Evolutionary conservation across 2,329 filamentous ascomycete species (phyloP).

Genomic region (Colletotrichum spinosum): DNA sequence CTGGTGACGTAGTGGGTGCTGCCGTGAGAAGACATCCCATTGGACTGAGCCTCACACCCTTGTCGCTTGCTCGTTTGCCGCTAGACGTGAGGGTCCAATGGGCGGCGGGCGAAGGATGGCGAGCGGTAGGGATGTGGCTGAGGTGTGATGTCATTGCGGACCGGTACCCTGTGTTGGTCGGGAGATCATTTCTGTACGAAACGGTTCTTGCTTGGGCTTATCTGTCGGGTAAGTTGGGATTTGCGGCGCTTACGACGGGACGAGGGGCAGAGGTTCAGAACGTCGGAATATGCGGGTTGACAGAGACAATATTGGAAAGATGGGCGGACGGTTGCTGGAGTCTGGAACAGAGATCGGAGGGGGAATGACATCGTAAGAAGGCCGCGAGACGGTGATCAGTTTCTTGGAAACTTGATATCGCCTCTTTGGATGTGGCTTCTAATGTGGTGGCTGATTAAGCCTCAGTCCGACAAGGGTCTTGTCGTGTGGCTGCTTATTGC

Average conservation of each 20-base stretch:
- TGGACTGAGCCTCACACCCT: constrained; percentile 32
- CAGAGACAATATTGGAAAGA: too few relatives aligned
- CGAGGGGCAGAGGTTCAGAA: not conserved
- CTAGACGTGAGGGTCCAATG: constrained; percentile 11
- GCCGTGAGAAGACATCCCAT: constrained; percentile 3
- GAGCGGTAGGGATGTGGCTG: constrained; percentile 25
- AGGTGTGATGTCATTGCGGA: constrained; percentile 26
- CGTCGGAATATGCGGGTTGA: constrained; percentile 22
- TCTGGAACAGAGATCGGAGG: constrained; percentile 23
- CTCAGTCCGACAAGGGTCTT: too few relatives aligned
- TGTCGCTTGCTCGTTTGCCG: constrained; percentile 16
- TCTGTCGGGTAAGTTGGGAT: constrained; percentile 5
- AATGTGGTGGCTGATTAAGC: too few relatives aligned
- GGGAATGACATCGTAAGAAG: constrained; percentile 6
- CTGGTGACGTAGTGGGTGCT: constrained; percentile 33
- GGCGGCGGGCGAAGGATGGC: not conserved
- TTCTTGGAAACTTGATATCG: too few relatives aligned
- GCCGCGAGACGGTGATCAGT: too few relatives aligned
- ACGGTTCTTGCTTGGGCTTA: not conserved
- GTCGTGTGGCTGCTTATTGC: too few relatives aligned
- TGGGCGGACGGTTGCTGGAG: not conserved
- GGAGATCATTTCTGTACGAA: constrained; percentile 7
- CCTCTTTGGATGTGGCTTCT: too few relatives aligned
- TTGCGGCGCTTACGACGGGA: constrained; percentile 17
- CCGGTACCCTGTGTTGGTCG: not conserved